Percentiles rank a stretch among this genome's conserved stretches.
These are phyloP conservation scores for Globisporangium irregulare DNA, from an alignment of 352 stramenopile genomes.

Conservation along the genomic window DNA sequence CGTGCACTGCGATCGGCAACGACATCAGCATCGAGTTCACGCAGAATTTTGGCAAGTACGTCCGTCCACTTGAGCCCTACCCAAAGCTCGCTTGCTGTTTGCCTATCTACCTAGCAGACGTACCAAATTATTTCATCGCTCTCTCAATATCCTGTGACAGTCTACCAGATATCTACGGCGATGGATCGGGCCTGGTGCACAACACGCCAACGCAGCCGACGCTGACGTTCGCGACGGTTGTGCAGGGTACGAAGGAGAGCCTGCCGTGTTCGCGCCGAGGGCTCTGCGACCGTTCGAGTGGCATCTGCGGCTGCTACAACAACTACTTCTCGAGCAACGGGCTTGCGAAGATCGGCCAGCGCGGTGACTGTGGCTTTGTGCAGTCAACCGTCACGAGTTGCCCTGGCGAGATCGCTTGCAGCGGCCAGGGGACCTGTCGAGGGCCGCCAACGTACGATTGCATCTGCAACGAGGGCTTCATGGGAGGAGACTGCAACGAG, in stretches of 20 bases:
- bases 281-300: constrained; percentile 63
- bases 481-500: constrained; percentile 68
- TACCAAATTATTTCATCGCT: too few species aligned
- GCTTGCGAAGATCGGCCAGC: constrained; percentile 71
- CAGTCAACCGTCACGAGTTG: constrained; percentile 54
- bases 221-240: constrained; percentile 47
- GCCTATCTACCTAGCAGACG: too few species aligned
- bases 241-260: constrained; percentile 89
- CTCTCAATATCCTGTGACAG: constrained; percentile 15
- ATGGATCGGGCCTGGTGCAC: constrained; percentile 45
- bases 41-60: constrained; percentile 73
- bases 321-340: constrained; percentile 86
- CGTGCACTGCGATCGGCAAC: constrained; percentile 70
- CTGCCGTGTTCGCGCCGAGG: constrained; percentile 84
- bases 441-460: constrained; percentile 75
- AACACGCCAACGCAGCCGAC: constrained; percentile 42
- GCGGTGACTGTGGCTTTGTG: constrained; percentile 91
- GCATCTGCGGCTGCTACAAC: constrained; percentile 82
- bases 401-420: constrained; percentile 72
- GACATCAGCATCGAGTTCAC: constrained; percentile 78
- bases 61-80: background rate
- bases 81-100: too few species aligned
- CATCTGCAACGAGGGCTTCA: constrained; percentile 77
- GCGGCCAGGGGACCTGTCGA: constrained; percentile 65
- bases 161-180: constrained; percentile 57